phyloP scores from a whole-genome alignment of 169 alveolate genomes.

The Eimeria brunetti region DNA sequence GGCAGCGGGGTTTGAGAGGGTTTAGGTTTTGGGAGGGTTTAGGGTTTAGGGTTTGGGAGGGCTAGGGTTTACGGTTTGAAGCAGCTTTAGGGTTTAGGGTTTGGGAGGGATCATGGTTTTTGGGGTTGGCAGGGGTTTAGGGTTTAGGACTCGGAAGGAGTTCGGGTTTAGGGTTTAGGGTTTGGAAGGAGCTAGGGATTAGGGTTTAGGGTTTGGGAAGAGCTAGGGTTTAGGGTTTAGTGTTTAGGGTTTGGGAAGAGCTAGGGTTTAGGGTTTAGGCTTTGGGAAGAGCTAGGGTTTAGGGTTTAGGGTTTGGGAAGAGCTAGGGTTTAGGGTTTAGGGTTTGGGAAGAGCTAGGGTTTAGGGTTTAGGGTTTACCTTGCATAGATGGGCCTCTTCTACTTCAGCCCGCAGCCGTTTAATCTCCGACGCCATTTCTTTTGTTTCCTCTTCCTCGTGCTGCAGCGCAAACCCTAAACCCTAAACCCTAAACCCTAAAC shows the following conservation, averaged over 20 bases:
- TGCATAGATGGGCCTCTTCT: slow-evolving; percentile 2
- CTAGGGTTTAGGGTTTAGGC: too few species aligned
- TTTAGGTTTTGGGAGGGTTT: too few species aligned
- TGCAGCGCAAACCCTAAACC: background rate
- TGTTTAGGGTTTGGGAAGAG: background rate
- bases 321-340: background rate
- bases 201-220: background rate
- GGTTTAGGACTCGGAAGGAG: too few species aligned
- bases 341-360: too few species aligned
- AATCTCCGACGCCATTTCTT: background rate
- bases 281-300: slow-evolving; percentile 12
- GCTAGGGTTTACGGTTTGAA: too few species aligned
- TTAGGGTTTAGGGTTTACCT: slow-evolving; percentile 29
- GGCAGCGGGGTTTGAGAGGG: too few species aligned
- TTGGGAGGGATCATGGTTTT: too few species aligned
- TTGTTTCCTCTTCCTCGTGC: background rate
- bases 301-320: slow-evolving; percentile 10
- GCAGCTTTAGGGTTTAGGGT: background rate
- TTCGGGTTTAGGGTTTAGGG: background rate
- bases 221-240: background rate
- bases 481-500: background rate
- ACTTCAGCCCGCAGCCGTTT: slow-evolving; percentile 10
- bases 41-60: too few species aligned
- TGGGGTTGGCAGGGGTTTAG: too few species aligned
- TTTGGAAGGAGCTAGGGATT: background rate